Evolutionary conservation across 805 yeast species (phyloP).

Genomic region (Cyberlindnera mississippiensis): DNA sequence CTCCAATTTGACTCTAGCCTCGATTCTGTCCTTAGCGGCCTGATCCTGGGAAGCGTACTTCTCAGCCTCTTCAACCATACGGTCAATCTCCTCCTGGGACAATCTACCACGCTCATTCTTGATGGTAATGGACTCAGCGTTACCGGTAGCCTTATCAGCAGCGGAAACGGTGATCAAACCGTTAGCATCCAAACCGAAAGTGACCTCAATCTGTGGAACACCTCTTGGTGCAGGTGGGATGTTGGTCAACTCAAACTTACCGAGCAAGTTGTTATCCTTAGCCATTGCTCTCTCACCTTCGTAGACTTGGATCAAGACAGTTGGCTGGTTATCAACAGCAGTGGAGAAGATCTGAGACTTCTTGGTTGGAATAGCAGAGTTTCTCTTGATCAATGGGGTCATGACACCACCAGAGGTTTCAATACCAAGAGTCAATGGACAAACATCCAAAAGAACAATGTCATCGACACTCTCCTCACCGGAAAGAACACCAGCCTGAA

Average conservation of each 20-base stretch:
- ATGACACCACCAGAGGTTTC: constrained; percentile 97
- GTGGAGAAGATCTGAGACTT: constrained; percentile 95
- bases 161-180: constrained; percentile 87
- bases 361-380: constrained; percentile 93
- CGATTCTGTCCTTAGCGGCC: constrained; percentile 76
- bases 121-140: constrained; percentile 84
- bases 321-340: constrained; percentile 94
- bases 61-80: constrained; percentile 98
- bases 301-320: constrained; percentile 87
- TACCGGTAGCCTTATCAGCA: constrained; percentile 91
- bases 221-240: constrained; percentile 93
- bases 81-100: constrained; percentile 89
- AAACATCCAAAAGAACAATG: constrained; percentile 85
- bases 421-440: constrained; percentile 91
- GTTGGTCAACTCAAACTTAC: constrained; percentile 81
- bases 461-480: constrained; percentile 95
- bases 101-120: constrained; percentile 94
- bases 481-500: constrained; percentile 95
- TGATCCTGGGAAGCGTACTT: constrained; percentile 90
- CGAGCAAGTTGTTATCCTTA: constrained; percentile 86
- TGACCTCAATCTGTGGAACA: constrained; percentile 85
- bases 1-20: constrained; percentile 83
- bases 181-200: constrained; percentile 83
- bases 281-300: constrained; percentile 97
- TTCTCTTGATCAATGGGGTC: constrained; percentile 93